Evolutionary conservation across 1,139 yeast genomes (phyloP), one percentile per base, ranked within the genome.

Genomic region (Pichia sp.): DNA sequence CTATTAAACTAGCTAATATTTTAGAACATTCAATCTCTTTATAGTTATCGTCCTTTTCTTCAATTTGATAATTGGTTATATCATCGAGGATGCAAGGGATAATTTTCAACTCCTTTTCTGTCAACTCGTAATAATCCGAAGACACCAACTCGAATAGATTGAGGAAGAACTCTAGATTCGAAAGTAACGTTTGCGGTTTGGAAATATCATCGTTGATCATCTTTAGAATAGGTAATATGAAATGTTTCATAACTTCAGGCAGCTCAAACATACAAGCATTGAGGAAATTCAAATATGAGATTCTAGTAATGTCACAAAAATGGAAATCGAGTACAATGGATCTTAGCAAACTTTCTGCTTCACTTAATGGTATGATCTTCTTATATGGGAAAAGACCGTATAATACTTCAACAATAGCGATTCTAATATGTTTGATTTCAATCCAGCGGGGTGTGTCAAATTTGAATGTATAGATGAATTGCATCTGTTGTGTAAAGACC

Each of bases 311-410:
- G n/a, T 40, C 40, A 21, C 40, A 42, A 24, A 52, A 52, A 30
- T 50, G 51, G n/a, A 41, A 40, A 40, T 52, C 53, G 9, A 52
- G 35, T 5, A 40, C 34, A 15, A 52, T 34, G 6, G 43, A 22
- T 22, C 42, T 46, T 1, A 50, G 18, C 34, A 52, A 32, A 11
- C 36, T 28, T 28, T 41, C 38, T 10, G 38, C 24, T 15, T 42
- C 30, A 30, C 32, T 31, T 15, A 44, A 81, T 4, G 79, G 65
- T 56, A 85, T 81, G 18, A 68, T 63, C 21, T 72, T 72, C 52
- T 80, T 84, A 56, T 85, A 86, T 0, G 90, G 89, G 11, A 87
- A 67, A 40, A 89, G 66, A 1, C 89, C 75, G 0, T 93, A 81
- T 48, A 87, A 67, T 4, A 81, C 76, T 49, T 93, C 70, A 4